Evolutionary conservation across 352 stramenopile species (phyloP).

Genomic region (Phytophthora europaea): DNA sequence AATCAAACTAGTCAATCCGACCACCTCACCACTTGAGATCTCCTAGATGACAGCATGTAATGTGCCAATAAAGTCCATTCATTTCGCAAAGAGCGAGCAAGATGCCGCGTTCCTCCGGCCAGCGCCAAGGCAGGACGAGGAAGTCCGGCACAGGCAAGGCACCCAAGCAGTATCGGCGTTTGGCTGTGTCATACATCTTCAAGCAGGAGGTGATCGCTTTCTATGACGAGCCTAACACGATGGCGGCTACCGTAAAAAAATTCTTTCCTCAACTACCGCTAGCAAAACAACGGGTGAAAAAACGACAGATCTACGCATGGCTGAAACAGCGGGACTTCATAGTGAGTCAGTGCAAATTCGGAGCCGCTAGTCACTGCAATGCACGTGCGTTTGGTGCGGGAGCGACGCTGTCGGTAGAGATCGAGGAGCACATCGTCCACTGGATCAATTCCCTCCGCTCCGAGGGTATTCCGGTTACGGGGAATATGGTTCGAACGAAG

Average conservation of each 20-base stretch:
- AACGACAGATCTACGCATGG: neutral
- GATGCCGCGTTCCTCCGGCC: neutral
- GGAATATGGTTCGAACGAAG: neutral
- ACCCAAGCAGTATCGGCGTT: conserved; percentile 1
- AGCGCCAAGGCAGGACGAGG: neutral
- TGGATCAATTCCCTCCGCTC: neutral
- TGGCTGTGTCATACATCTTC: conserved; percentile 11
- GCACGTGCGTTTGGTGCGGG: neutral
- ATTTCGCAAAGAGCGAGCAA: neutral
- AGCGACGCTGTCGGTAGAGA: neutral
- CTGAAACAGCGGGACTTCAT: neutral
- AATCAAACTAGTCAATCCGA: neutral
- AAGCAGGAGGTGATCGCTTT: conserved; percentile 13
- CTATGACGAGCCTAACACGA: neutral
- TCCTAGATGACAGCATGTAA: neutral
- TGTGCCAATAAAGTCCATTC: neutral
- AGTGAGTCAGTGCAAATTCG: neutral
- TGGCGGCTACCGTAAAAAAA: neutral
- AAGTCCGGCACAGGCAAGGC: neutral
- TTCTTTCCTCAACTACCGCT: neutral
- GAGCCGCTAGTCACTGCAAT: neutral
- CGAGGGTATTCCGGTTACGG: neutral
- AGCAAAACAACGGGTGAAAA: neutral
- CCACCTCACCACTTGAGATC: neutral
- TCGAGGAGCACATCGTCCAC: neutral